A percentile compares a stretch with the other conserved stretches of the same genome.
Evolutionary conservation across 257 asterid genomes (phyloP).

Genomic region (Solanum chilense): DNA sequence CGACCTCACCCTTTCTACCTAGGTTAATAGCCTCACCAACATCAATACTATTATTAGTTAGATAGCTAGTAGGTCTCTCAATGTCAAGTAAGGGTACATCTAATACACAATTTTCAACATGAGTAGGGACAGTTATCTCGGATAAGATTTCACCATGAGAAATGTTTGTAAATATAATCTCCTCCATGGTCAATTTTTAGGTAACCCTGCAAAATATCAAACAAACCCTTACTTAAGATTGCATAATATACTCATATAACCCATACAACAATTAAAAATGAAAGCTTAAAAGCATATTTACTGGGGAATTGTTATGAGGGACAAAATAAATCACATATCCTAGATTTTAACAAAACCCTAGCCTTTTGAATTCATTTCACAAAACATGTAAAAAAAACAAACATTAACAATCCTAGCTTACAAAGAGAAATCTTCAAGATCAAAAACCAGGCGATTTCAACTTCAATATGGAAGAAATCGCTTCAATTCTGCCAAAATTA

Average conservation of each 20-base stretch:
- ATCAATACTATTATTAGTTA: not conserved
- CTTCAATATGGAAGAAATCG: no score
- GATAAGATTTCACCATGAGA: not conserved
- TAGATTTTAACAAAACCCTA: no score
- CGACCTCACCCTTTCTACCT: not conserved
- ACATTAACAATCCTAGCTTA: no score
- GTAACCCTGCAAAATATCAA: not conserved
- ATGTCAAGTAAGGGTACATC: not conserved
- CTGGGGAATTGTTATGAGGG: no score
- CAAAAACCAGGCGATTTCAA: no score
- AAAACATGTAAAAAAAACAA: no score
- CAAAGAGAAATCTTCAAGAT: no score
- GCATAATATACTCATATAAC: not conserved
- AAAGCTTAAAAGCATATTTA: no score
- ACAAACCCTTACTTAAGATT: not conserved
- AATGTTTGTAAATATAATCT: not conserved
- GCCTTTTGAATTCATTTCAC: no score
- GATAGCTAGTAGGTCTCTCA: not conserved
- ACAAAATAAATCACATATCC: no score
- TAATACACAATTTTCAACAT: not conserved
- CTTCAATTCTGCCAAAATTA: no score
- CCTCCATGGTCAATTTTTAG: not conserved
- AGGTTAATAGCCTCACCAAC: not conserved
- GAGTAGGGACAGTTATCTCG: not conserved
- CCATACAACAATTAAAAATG: no score